Evolutionary conservation across 495 filamentous ascomycete genomes (phyloP).

Genomic region (Cladorrhinum samala): DNA sequence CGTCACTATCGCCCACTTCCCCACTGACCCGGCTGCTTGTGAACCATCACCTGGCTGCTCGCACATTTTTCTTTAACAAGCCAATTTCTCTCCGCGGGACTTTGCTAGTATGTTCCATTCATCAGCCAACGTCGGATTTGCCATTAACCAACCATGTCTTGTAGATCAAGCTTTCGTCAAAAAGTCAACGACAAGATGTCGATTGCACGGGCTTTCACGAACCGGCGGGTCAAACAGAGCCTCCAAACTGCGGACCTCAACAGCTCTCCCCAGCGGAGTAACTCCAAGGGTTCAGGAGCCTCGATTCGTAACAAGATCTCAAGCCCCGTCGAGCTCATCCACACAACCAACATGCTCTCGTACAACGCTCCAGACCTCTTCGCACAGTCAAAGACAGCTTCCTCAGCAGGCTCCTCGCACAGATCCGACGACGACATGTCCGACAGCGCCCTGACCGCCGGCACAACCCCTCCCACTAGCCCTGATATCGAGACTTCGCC

Average conservation of each 20-base stretch:
- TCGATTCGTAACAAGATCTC: constrained; percentile 69
- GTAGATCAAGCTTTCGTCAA: background rate
- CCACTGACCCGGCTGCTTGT: background rate
- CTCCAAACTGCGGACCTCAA: constrained; percentile 27
- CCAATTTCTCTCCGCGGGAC: background rate
- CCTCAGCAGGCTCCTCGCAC: constrained; percentile 51
- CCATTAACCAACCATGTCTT: background rate
- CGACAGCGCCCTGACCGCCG: constrained; percentile 53
- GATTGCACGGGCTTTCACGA: constrained; percentile 64
- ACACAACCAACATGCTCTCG: constrained; percentile 92
- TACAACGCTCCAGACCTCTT: constrained; percentile 84
- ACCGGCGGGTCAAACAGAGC: constrained; percentile 42
- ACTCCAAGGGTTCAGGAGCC: constrained; percentile 29
- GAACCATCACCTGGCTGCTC: background rate
- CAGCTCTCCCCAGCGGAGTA: constrained; percentile 36
- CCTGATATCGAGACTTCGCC: constrained; percentile 66
- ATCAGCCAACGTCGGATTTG: background rate
- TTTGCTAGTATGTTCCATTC: background rate
- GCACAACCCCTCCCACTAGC: constrained; percentile 57
- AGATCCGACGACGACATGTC: constrained; percentile 52
- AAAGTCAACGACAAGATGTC: constrained; percentile 37
- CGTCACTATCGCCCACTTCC: background rate
- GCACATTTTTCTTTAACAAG: background rate
- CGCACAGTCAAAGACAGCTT: constrained; percentile 44
- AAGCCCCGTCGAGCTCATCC: constrained; percentile 74